phyloP scores from a whole-genome alignment of 129 eudicot species.

The Tagetes patula region DNA sequence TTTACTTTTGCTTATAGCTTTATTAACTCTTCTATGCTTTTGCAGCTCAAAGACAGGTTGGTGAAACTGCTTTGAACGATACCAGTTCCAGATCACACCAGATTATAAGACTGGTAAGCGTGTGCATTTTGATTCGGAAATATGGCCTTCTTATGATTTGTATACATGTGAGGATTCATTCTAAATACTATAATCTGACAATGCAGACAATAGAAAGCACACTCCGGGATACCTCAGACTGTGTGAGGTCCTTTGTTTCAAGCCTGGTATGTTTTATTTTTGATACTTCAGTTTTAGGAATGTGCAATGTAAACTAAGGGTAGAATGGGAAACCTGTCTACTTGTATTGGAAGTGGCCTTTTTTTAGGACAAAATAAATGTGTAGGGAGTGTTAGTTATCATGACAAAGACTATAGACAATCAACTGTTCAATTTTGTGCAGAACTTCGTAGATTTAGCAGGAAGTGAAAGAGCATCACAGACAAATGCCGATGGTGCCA shows the following conservation, averaged over 20 bases:
- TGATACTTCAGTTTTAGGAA: not conserved
- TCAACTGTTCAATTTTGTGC: slow-evolving; percentile 26
- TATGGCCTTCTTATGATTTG: slow-evolving; percentile 13
- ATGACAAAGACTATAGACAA: not conserved
- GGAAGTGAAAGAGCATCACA: slow-evolving; percentile 98
- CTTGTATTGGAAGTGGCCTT: not conserved
- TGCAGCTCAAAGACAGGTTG: slow-evolving; percentile 99
- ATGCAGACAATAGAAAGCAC: slow-evolving; percentile 98
- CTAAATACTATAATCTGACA: not conserved
- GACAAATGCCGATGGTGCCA: slow-evolving; percentile 78
- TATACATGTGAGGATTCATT: slow-evolving; percentile 6
- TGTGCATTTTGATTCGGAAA: not conserved
- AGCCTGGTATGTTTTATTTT: slow-evolving; percentile 61
- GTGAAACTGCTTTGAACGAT: slow-evolving; percentile 94
- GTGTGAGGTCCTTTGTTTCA: slow-evolving; percentile 87
- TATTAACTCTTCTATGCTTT: slow-evolving; percentile 10
- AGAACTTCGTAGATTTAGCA: slow-evolving; percentile 96
- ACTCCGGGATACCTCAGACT: slow-evolving; percentile 82
- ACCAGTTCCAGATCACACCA: slow-evolving; percentile 96
- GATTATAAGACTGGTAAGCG: slow-evolving; percentile 88
- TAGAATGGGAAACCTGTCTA: not conserved
- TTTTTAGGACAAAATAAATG: not conserved
- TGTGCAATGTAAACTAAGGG: not conserved
- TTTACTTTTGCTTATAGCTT: not conserved
- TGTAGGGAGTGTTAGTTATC: not conserved